phyloP scores from a whole-genome alignment of 768 basidiomycete genomes.

The Plicaturopsis crispa region DNA sequence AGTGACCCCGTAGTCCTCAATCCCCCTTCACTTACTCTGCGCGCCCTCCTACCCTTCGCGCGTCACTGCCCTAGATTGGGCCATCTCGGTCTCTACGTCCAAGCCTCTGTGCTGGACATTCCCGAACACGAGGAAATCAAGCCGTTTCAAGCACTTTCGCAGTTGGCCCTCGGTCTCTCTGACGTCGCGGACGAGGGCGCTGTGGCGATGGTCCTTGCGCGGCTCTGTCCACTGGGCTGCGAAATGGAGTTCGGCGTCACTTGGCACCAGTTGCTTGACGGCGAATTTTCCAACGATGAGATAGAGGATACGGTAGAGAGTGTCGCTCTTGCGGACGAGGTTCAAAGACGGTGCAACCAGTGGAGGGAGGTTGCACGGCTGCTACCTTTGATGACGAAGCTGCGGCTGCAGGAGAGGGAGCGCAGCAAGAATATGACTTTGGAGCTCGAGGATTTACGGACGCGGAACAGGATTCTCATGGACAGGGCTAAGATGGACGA shows the following conservation, averaged over 20 bases:
- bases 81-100: slow-evolving; percentile 33
- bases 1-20: slow-evolving; percentile 32
- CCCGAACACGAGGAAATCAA: slow-evolving; percentile 3
- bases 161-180: slow-evolving; percentile 45
- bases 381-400: slow-evolving; percentile 34
- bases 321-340: slow-evolving; percentile 5
- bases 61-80: slow-evolving; percentile 29
- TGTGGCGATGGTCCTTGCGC: slow-evolving; percentile 46
- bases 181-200: slow-evolving; percentile 31
- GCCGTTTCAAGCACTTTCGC: slow-evolving; percentile 23
- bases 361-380: slow-evolving; percentile 37
- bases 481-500: slow-evolving; percentile 18
- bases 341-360: slow-evolving; percentile 16
- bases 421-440: slow-evolving; percentile 27
- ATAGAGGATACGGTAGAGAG: slow-evolving; percentile 7
- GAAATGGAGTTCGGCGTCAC: slow-evolving; percentile 38
- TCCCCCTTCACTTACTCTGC: slow-evolving; percentile 25
- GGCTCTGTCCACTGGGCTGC: slow-evolving; percentile 38
- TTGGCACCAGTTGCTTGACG: slow-evolving; percentile 27
- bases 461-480: slow-evolving; percentile 35
- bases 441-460: slow-evolving; percentile 44
- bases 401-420: slow-evolving; percentile 37
- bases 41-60: slow-evolving; percentile 27
- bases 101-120: slow-evolving; percentile 14
- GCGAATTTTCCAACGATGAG: slow-evolving; percentile 10